These are phyloP conservation scores for Candolleomyces eurysporus DNA, from an alignment of 768 basidiomycete genomes.

Conservation along the genomic window DNA sequence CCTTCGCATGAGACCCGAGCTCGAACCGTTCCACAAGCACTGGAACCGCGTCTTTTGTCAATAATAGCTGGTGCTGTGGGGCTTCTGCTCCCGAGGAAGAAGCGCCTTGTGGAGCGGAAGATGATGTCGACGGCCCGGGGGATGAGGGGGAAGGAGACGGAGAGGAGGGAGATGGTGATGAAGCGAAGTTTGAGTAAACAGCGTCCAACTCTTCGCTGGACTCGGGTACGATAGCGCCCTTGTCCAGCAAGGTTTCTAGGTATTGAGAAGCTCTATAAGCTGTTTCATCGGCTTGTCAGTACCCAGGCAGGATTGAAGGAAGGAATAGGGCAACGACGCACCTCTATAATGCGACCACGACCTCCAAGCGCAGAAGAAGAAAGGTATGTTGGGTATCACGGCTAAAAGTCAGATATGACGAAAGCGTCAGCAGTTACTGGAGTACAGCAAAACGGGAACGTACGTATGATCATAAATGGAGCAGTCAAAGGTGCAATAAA, in stretches of 20 bases:
- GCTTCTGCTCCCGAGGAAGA: constrained; percentile 4
- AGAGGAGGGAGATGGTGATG: background rate
- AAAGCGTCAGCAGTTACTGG: too few species aligned
- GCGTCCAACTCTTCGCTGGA: constrained; percentile 53
- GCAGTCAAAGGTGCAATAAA: constrained; percentile 65
- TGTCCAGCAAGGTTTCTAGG: constrained; percentile 56
- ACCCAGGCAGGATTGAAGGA: background rate
- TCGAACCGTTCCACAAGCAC: constrained; percentile 44
- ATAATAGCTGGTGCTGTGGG: constrained; percentile 35
- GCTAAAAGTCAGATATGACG: constrained; percentile 37
- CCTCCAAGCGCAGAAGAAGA: constrained; percentile 84
- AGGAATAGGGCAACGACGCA: constrained; percentile 19
- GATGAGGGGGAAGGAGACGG: background rate
- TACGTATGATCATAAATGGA: constrained; percentile 78
- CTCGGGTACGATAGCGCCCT: constrained; percentile 54
- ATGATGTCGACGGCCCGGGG: background rate
- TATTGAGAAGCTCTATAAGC: constrained; percentile 73
- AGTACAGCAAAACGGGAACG: constrained; percentile 24
- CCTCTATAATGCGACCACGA: constrained; percentile 85
- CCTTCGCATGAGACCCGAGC: constrained; percentile 41
- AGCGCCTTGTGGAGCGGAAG: background rate
- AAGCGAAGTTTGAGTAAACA: constrained; percentile 41
- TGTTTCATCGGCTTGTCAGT: constrained; percentile 20
- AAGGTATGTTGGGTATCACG: constrained; percentile 78
- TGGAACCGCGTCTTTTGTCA: constrained; percentile 55